Evolutionary conservation across 495 filamentous ascomycete species (phyloP), one percentile per base, ranked within the genome.

Genomic region (Lepidopterella palustris): DNA sequence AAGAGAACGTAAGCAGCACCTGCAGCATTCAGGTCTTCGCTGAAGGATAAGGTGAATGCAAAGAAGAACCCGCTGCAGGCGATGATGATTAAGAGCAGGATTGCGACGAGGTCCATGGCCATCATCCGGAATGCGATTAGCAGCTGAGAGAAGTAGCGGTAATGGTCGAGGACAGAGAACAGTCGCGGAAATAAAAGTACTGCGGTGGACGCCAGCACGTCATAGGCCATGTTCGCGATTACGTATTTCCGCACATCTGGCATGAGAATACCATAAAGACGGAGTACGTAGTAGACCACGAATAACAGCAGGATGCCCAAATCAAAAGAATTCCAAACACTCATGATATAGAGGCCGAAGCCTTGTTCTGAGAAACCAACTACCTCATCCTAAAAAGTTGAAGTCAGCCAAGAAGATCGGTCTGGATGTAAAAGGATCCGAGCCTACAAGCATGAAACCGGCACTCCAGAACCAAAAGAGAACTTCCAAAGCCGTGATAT

Each of bases 401-500:
- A n/a, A 50, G 47, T n/a, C 1, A 21, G 2, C 18, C 10, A 35
- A 18, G 21, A 50, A 20, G 21, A 24, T 24, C n/a, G 5, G 13
- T n/a, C 21, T 50, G 1, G 47, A 24, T 24, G 13, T 11, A 6
- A 50, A 3, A 21, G 21, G 3, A 3, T 24, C 2, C 13, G 47
- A 24, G 20, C 47, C 24, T 50, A 50, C 47, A n/a, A 97, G 85
- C 89, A 96, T 95, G 72, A 92, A 97, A 3, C 92, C 92, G 23
- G 89, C 87, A 68, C 89, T 92, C 92, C 92, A 97, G 70, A 97
- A 86, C 92, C 92, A 97, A 70, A 97, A 96, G 10, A 93, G 65
- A 21, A 96, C 71, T 71, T 97, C 92, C 6, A 96, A 72, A 2
- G 82, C 76, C 11, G 90, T 93, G 65, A 97, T 95, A 23, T 78